These are phyloP conservation scores for Pythium sukuiense DNA, from an alignment of 352 stramenopile genomes.

Conservation along the genomic window DNA sequence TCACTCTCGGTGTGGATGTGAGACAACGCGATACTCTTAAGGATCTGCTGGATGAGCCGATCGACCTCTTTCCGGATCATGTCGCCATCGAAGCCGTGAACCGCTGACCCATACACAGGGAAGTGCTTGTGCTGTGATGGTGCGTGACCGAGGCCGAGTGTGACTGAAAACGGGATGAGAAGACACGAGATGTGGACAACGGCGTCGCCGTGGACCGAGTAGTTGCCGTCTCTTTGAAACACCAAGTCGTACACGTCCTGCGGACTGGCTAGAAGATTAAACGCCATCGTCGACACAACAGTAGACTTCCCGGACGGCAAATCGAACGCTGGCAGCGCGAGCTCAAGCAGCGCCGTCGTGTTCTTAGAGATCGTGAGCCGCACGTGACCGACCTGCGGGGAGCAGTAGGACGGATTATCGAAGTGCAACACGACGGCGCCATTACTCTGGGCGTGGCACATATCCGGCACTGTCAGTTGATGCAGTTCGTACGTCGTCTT, in stretches of 20 bases:
- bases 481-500: slow-evolving; percentile 60
- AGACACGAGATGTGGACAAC: slow-evolving; percentile 66
- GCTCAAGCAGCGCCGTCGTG: slow-evolving; percentile 41
- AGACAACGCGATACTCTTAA: slow-evolving; percentile 76
- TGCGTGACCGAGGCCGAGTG: slow-evolving; percentile 53
- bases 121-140: slow-evolving; percentile 21
- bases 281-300: slow-evolving; percentile 45
- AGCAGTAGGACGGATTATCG: slow-evolving; percentile 79
- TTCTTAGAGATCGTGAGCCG: slow-evolving; percentile 59
- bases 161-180: slow-evolving; percentile 70
- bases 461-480: slow-evolving; percentile 63
- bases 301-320: slow-evolving; percentile 50
- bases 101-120: neutral
- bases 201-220: slow-evolving; percentile 48
- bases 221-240: slow-evolving; percentile 39
- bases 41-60: slow-evolving; percentile 53
- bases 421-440: slow-evolving; percentile 60
- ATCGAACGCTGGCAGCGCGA: slow-evolving; percentile 55
- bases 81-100: slow-evolving; percentile 15
- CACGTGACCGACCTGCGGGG: slow-evolving; percentile 56
- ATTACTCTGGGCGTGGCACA: slow-evolving; percentile 56
- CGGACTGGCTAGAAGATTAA: slow-evolving; percentile 48
- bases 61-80: slow-evolving; percentile 52
- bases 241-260: slow-evolving; percentile 52
- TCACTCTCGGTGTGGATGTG: slow-evolving; percentile 68